phyloP scores from a whole-genome alignment of 169 alveolate species.

The Plasmodium ovale region DNA sequence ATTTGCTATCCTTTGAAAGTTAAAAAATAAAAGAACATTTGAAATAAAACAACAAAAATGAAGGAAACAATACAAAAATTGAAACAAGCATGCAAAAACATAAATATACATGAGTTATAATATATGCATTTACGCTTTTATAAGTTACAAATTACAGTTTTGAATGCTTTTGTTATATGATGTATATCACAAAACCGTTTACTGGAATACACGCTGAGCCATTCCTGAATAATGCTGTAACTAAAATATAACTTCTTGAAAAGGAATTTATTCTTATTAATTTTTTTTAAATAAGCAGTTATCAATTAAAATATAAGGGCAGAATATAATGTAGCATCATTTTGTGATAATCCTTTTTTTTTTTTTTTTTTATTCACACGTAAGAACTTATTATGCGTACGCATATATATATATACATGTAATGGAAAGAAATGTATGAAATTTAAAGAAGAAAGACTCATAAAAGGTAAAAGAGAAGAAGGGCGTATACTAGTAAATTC shows the following conservation, averaged over 20 bases:
- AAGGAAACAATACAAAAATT: neutral
- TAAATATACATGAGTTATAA: neutral
- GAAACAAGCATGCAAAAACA: neutral
- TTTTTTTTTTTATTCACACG: too few species aligned
- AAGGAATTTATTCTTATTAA: neutral
- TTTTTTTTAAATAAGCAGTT: neutral
- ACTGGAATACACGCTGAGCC: too few species aligned
- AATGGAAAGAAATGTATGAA: too few species aligned
- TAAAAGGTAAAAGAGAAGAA: too few species aligned
- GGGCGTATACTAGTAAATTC: too few species aligned
- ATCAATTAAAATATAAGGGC: neutral
- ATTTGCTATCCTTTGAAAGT: too few species aligned
- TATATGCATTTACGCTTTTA: neutral
- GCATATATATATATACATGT: too few species aligned
- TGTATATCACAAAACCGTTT: neutral
- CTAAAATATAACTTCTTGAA: neutral
- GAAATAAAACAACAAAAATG: neutral
- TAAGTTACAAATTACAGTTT: neutral
- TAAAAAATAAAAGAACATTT: too few species aligned
- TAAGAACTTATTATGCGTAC: too few species aligned
- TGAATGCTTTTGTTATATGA: neutral
- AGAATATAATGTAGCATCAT: too few species aligned
- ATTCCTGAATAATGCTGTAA: too few species aligned
- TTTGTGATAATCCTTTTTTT: neutral
- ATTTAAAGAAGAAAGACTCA: too few species aligned